Evolutionary conservation across 2,329 filamentous ascomycete species (phyloP), one percentile per base, ranked within the genome.

Genomic region (Ascochyta rabiei): DNA sequence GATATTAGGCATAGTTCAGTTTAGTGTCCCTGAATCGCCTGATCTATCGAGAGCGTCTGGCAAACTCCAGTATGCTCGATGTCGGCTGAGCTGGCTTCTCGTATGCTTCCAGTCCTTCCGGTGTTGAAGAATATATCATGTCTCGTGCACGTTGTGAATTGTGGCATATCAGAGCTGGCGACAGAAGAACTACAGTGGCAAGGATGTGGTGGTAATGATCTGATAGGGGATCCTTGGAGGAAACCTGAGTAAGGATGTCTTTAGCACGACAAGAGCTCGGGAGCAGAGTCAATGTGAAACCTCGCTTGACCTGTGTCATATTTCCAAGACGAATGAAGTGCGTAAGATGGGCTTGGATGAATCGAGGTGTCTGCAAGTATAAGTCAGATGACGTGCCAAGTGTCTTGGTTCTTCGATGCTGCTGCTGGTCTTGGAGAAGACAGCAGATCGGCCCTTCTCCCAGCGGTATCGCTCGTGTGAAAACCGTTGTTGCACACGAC

Each of bases 401-500:
- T 18, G n/a, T 12, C n/a, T 35, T 35, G 9, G 33, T 18, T 35
- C n/a, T 34, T 18, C 9, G 16, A 37, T 15, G 16, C 18, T 39
- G 9, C 5, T 24, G 18, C 37, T 40, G 19, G 15, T 16, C 21
- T 6, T 26, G 2, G 12, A 12, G 12, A 13, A 19, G 8, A 15
- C 12, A 16, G 13, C 21, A 16, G 13, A 16, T 26, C 38, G 38
- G 52, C 37, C 41, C 23, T 41, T 50, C 21, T 46, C 16, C 18
- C 30, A 19, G 42, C 47, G 37, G 38, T 12, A 47, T 48, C 42
- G 47, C 46, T 26, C 30, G 37, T 24, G 34, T 24, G 34, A 30
- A 34, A 10, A 31, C 9, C n/a, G 8, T 35, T n/a, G 24, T 55
- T 21, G 19, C 46, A 55, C 46, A 55, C 24, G 16, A 21, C 24